These are phyloP conservation scores for Microbotryomycetes sp. DNA, from an alignment of 1,284 basidiomycete species.

Conservation along the genomic window DNA sequence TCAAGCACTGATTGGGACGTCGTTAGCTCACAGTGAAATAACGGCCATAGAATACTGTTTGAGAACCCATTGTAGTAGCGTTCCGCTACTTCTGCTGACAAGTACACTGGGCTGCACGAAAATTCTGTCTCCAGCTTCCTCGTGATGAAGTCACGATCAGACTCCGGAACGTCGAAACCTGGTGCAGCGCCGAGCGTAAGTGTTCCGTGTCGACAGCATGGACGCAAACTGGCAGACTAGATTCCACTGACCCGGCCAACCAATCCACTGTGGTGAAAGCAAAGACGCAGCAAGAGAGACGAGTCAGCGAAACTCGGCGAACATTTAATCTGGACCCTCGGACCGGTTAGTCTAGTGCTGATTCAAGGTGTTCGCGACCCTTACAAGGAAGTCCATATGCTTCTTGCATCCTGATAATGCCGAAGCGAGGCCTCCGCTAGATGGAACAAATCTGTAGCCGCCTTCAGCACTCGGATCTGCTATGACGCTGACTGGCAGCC, in stretches of 20 bases:
- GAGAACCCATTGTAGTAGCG: conserved; percentile 97
- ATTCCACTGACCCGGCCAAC: conserved; percentile 37
- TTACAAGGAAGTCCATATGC: conserved; percentile 75
- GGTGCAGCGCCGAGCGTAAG: conserved; percentile 40
- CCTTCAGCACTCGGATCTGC: conserved; percentile 23
- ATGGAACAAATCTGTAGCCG: conserved; percentile 74
- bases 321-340: not conserved
- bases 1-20: conserved; percentile 11
- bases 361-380: conserved; percentile 2
- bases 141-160: conserved; percentile 79
- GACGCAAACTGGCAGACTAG: not conserved
- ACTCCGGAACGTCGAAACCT: conserved; percentile 78
- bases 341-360: not conserved
- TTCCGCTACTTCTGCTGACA: conserved; percentile 94
- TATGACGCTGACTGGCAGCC: conserved; percentile 14
- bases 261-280: conserved; percentile 34
- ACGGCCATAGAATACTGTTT: conserved; percentile 98
- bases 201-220: no score
- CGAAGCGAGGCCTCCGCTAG: conserved; percentile 87
- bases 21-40: conserved; percentile 67
- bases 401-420: conserved; percentile 94
- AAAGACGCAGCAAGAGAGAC: not conserved
- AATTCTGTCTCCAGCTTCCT: conserved; percentile 86
- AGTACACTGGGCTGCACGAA: conserved; percentile 94
- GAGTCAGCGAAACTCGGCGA: not conserved